Conservation (phyloP, 2,329 filamentous ascomycete genomes). For the Apiospora saccharicola region DNA sequence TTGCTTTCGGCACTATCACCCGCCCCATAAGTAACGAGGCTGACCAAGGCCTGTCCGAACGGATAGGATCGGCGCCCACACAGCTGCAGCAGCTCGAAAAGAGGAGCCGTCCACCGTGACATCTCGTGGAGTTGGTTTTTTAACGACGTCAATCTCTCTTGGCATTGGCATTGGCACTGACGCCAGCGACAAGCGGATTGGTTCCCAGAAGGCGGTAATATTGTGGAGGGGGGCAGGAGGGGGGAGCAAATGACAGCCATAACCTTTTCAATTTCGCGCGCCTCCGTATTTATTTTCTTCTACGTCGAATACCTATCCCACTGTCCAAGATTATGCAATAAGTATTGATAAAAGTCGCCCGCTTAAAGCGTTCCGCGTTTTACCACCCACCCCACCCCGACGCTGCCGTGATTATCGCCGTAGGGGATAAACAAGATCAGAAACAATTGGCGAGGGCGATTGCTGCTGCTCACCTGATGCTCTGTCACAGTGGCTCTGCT, state of each 20-base stretch:
- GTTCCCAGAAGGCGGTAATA: constrained; percentile 13
- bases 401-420: background rate
- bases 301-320: background rate
- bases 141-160: constrained; percentile 20
- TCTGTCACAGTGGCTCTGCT: background rate
- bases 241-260: constrained; percentile 7
- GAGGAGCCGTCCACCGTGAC: constrained; percentile 1
- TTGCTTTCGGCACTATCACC: constrained; percentile 4
- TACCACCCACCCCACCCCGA: background rate
- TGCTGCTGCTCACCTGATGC: background rate
- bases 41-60: background rate
- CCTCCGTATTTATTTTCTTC: background rate
- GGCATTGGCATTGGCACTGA: constrained; percentile 18
- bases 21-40: background rate
- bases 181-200: background rate
- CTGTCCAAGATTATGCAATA: constrained; percentile 14
- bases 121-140: constrained; percentile 5
- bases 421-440: constrained; percentile 7
- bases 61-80: constrained; percentile 7
- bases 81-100: background rate
- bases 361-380: background rate
- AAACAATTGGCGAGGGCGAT: background rate
- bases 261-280: background rate
- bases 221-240: background rate
- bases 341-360: background rate